A percentile compares a stretch with the other conserved stretches of the same genome.
phyloP scores from a whole-genome alignment of 352 stramenopile species.

The Saprolegnia parasitica region DNA sequence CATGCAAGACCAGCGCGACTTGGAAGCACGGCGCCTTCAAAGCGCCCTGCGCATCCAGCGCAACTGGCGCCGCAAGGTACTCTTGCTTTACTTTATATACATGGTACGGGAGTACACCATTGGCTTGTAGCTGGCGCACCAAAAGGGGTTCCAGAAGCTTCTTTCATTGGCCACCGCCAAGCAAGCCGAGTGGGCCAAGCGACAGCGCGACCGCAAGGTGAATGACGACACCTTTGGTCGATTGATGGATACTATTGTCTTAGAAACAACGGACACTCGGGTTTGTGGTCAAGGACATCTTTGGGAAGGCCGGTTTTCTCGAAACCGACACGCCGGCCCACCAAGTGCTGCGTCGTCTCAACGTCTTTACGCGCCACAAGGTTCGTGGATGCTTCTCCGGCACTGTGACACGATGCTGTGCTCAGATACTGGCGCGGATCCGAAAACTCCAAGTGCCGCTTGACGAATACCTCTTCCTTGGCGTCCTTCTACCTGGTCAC shows the following conservation, averaged over 20 bases:
- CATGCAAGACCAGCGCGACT: conserved; percentile 16
- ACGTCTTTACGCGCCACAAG: conserved; percentile 20
- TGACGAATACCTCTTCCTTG: conserved; percentile 22
- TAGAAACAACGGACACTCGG: conserved; percentile 11
- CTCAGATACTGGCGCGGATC: not conserved
- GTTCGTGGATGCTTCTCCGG: not conserved
- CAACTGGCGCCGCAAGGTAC: conserved; percentile 27
- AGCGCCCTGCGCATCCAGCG: conserved; percentile 21
- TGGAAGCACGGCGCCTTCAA: conserved; percentile 11
- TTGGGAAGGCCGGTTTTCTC: conserved; percentile 21
- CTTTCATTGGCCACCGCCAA: conserved; percentile 16
- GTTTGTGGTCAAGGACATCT: conserved; percentile 19
- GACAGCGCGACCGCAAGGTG: conserved; percentile 20
- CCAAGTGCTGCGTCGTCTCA: conserved; percentile 15
- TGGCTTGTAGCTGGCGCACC: conserved; percentile 2
- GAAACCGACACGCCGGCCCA: conserved; percentile 16
- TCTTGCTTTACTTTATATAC: too few relatives aligned
- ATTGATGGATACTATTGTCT: not conserved
- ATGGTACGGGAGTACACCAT: too few relatives aligned
- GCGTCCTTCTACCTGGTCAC: conserved; percentile 9
- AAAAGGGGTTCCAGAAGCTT: conserved; percentile 1
- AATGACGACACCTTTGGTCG: not conserved
- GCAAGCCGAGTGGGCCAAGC: conserved; percentile 20
- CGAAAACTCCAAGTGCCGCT: conserved; percentile 5
- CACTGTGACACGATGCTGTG: not conserved